Evolutionary conservation across 805 yeast genomes (phyloP), one percentile per base, ranked within the genome.

Genomic region (Myxozyma mucilagina): DNA sequence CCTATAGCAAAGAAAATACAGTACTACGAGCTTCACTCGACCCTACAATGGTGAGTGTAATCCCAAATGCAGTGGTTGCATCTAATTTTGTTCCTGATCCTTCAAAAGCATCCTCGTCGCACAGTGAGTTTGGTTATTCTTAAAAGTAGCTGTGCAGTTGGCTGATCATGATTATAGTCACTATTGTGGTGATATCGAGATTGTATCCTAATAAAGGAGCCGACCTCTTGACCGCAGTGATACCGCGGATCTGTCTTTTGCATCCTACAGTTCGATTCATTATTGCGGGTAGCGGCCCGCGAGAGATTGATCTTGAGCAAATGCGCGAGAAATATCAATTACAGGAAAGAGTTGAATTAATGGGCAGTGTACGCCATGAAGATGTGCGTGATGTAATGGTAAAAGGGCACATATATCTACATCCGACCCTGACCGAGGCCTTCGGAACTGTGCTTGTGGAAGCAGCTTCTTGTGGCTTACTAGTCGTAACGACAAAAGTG

Each of bases 241-340:
- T 94, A 24, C 99, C 99, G 0, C 77, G 85, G 44, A 85, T 94
- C 3, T 94, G 99, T 71, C 70, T 76, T 6, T 72, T 76, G 14
- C 82, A 85, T 57, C 79, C 82, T 0, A 81, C 83, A 16, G 92
- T 92, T 1, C 83, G 84, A 54, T 92, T 94, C 67, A 73, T 93
- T 1, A 84, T 94, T 49, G 99, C 97, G 2, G 99, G 99, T 11
- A 96, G 90, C 74, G 99, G 99, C 0, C 99, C 99, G 0, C 89
- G 90, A 69, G 91, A 88, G 68, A 83, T 94, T 9, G 98, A 94
- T 69, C 78, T 94, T 56, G 97, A 92, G 72, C 99, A 94, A 73
- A 92, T 92, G 92, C 81, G 97, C 53, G 99, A 94, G 72, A 82
- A 84, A 62, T 82, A 86, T 72, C 84, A 89, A 63, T 76, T 94